Evolutionary conservation across 164 flowering plant genomes (phyloP).

Genomic region (Macadamia tetraphylla): DNA sequence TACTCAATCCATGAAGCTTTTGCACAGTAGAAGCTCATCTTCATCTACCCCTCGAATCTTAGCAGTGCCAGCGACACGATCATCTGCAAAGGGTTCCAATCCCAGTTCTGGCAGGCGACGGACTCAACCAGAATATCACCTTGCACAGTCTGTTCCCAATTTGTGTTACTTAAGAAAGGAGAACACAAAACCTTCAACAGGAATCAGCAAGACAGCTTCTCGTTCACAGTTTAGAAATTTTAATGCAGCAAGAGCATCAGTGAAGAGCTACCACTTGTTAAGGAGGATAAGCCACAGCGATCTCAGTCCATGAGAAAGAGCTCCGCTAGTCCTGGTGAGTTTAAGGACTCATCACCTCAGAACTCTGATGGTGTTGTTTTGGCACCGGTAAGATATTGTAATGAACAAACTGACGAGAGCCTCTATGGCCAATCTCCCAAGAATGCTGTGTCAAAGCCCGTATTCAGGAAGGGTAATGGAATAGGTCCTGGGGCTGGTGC

Average conservation of each 20-base stretch:
- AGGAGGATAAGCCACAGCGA: constrained; percentile 67
- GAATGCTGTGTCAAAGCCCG: constrained; percentile 43
- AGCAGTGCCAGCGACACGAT: constrained; percentile 42
- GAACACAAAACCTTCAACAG: constrained; percentile 71
- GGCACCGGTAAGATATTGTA: constrained; percentile 40
- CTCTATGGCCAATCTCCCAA: constrained; percentile 28
- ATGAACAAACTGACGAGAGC: constrained; percentile 43
- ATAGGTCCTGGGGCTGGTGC: constrained; percentile 52
- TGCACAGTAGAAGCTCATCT: constrained; percentile 43
- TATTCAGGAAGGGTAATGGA: constrained; percentile 63
- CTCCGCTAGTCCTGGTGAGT: constrained; percentile 43
- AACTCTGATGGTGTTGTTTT: constrained; percentile 42
- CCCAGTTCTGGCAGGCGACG: constrained; percentile 53
- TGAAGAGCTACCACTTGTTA: constrained; percentile 46
- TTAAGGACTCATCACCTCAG: constrained; percentile 38
- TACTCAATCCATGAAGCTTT: constrained; percentile 47
- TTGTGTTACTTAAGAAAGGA: constrained; percentile 88
- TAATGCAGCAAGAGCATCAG: constrained; percentile 54
- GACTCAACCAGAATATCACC: constrained; percentile 60
- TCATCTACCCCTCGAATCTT: constrained; percentile 61
- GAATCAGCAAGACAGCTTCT: constrained; percentile 39
- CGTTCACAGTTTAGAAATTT: constrained; percentile 53
- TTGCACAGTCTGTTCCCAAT: constrained; percentile 91
- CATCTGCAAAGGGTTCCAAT: constrained; percentile 49
- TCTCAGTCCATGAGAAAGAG: constrained; percentile 56